Percentiles rank a stretch among this genome's conserved stretches.
Conservation (phyloP, 2,329 filamentous ascomycete genomes). For the Xylariaceae sp. region DNA sequence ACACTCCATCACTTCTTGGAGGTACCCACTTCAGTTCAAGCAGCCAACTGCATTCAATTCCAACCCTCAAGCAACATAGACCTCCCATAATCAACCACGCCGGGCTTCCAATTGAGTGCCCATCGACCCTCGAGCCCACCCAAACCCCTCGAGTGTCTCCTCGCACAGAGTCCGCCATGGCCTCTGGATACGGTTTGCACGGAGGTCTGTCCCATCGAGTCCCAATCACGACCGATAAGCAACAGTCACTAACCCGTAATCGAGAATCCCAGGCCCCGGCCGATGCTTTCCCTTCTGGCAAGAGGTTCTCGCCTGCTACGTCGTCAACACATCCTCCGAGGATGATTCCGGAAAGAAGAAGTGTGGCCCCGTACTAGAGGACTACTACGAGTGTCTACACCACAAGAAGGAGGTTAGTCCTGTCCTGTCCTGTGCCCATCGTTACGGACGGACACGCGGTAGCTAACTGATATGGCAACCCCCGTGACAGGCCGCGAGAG, state of each 20-base stretch:
- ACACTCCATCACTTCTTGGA: background rate
- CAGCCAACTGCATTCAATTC: constrained; percentile 26
- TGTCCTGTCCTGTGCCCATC: background rate
- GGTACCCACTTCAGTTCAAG: constrained; percentile 18
- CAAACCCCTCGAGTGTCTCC: constrained; percentile 11
- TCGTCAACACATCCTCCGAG: constrained; percentile 85
- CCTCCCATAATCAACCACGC: constrained; percentile 14
- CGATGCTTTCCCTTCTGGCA: constrained; percentile 99
- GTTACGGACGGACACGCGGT: background rate
- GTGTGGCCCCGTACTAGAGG: constrained; percentile 84
- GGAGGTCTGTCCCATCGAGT: constrained; percentile 66
- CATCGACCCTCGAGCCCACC: constrained; percentile 17
- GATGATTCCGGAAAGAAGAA: constrained; percentile 85
- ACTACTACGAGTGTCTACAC: constrained; percentile 98
- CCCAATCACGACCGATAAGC: background rate
- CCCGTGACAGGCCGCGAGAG: constrained; percentile 72
- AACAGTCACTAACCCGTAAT: constrained; percentile 30
- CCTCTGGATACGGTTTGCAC: constrained; percentile 82
- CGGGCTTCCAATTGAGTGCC: constrained; percentile 30
- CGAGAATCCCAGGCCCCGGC: constrained; percentile 56
- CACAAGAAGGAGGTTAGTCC: constrained; percentile 94
- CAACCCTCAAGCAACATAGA: constrained; percentile 13
- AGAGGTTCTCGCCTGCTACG: constrained; percentile 97
- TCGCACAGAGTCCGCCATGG: constrained; percentile 58
- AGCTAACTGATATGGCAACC: constrained; percentile 17